Base-by-base conservation (phyloP, 176 grass and related monocot genomes). In the Stipa capillata region DNA sequence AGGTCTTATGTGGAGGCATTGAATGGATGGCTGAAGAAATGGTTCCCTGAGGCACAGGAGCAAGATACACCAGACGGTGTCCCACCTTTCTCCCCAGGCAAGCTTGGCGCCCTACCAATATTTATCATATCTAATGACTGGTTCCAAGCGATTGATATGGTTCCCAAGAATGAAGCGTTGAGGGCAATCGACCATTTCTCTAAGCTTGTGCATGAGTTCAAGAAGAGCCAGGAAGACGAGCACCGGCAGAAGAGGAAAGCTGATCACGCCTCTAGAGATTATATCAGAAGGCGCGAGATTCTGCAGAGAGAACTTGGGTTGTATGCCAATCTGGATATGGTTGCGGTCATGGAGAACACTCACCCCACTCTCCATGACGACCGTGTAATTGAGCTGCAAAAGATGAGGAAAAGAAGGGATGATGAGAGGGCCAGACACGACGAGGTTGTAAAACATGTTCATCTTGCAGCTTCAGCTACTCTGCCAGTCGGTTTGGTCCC, bases 111-210 rank as follows among this genome's bases (percentile, higher is more conserved):
- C 1, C 90, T 79, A 0, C 50, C 84, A 20, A 76, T 61, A 74
- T 95, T 93, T 64, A 0, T 99, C 18, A 74, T 95, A 32, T 86
- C 90, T 42, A 95, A 95, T 58, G 96, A 99, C 64, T 99, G 96
- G 96, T 83, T 65, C 36, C 88, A 90, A 79, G 92, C 79, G 4
- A 90, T 84, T 1, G 81, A 89, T 14, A 83, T 47, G 43, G 86
- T 93, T 45, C 90, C 96, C 12, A 87, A 89, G 40, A 84, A 35
- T 3, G 93, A 93, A 24, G 69, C 78, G 31, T 34, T 91, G 16
- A 81, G 70, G 57, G 49, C 79, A 66, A 93, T 99, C 45, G 24
- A 41, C 34, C 23, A 69, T 42, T 95, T 94, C 79, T 33, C 52
- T 25, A 85, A 72, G 31, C 9, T 85, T 0, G 43, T 93, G 40